Base-by-base conservation (phyloP, 169 alveolate genomes). In the Miamiensis avidus region DNA sequence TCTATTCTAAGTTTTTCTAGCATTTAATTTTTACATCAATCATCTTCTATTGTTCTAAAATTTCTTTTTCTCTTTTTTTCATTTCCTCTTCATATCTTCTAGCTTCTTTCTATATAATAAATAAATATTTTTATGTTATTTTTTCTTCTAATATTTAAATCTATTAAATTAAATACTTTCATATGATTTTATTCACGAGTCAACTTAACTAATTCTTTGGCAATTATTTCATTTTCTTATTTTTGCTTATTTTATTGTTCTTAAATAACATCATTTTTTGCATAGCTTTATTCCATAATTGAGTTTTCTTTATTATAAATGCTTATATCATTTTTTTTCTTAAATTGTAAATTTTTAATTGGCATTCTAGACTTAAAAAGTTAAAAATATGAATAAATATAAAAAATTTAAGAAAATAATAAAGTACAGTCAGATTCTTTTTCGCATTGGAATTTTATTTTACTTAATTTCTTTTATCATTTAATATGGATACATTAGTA, bases 1-100 rank as follows among this genome's bases (percentile, higher is more conserved):
- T 86, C 90, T 32, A 64, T 79, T 81, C 90, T 86, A 64, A 86
- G 20, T 75, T 81, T 86, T 30, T 86, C 81, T 31, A 86, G 31
- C 86, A 75, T 75, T 81, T 86, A 86, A 86, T 86, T 75, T 86
- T 86, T 29, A 81, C 87, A 25, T 86, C 90, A 20, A 86, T 65
- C 34, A 75, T 0, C 31, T 81, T 86, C 28, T 75, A 75, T 82
- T 74, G 27, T 64, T 86, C 90, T 6, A 29, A 26, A 64, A 33
- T 81, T 0, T 86, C 90, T 49, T 86, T 86, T 34, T 79, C 74
- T 27, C 81, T 73, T 33, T 86, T 86, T 72, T 86, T 86, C 6
- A 76, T 33, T 16, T 75, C 31, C 81, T 86, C 90, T 33, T 75
- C 81, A 30, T 49, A 75, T 26, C 69, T 76, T 75, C 81, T 30